Base-by-base conservation (phyloP, 768 basidiomycete species). In the Trametes villosa region DNA sequence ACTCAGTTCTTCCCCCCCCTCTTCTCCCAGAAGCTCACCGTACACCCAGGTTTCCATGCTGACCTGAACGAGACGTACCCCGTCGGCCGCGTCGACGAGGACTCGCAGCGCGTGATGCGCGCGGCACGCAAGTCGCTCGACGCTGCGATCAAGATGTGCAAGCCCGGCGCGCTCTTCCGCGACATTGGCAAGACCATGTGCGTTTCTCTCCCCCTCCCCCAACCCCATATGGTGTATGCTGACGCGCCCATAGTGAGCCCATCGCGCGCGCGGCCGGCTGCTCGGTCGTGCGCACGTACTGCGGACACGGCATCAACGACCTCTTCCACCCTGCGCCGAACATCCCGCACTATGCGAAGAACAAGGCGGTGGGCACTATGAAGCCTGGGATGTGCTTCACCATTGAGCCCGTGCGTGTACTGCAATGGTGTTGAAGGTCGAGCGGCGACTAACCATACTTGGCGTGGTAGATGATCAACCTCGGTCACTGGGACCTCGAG, bases 1-100 rank as follows among this genome's bases (percentile, higher is more conserved):
- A n/a, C n/a, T n/a, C 60, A 53, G 69, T 24, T 20, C 36, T 38
- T 17, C 20, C 20, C 24, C 2, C 12, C 24, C 31, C 31, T 34
- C 40, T 3, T 40, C 30, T 44, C 18, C 7, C 9, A 17, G 15
- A 15, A 30, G 18, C 11, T 48, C 27, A n/a, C 20, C 11, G 44
- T 27, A 11, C 4, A 18, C 5, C 36, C 64, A 91, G 94, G 96
- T 26, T 93, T 85, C 76, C 97, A 99, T 75, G 89, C 85, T 20
- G 97, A 99, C 76, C 78, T 96, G 44, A 96, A 97, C 71, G 95
- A 83, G 58, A 96, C 94, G 24, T 96, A 96, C 72, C 91, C 96
- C 4, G 93, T 96, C 47, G 93, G 92, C 41, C 79, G 83, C 62
- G 84, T 95, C 53, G 91, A 94, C 70, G 89, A 92, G 26, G 91